These are phyloP conservation scores for Gyrodon lividus DNA, from an alignment of 768 basidiomycete species.

Conservation along the genomic window DNA sequence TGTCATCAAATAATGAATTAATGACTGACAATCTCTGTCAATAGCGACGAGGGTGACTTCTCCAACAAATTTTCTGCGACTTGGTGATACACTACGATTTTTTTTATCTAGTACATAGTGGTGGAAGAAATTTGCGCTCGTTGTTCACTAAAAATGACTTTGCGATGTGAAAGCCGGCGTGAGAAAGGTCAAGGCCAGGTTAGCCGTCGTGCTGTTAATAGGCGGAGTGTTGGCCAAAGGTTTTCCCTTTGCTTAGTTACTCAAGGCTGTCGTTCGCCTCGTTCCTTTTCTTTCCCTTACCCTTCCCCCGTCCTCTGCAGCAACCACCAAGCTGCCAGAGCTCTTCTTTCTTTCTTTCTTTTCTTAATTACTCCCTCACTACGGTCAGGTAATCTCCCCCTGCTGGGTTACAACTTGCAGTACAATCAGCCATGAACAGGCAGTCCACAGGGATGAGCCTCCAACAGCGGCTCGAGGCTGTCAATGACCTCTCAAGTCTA, in stretches of 20 bases:
- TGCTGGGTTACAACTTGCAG: neutral
- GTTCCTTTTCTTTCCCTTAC: conserved; percentile 15
- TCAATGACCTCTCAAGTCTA: conserved; percentile 67
- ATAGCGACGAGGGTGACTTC: too few species aligned
- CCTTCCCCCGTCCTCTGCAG: conserved; percentile 9
- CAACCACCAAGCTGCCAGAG: conserved; percentile 2
- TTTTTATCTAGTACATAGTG: too few species aligned
- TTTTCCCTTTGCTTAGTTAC: conserved; percentile 20
- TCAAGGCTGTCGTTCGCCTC: conserved; percentile 16
- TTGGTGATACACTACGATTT: too few species aligned
- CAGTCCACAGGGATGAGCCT: conserved; percentile 45
- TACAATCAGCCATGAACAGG: conserved; percentile 34
- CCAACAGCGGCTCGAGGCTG: conserved; percentile 72
- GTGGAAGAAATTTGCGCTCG: too few species aligned
- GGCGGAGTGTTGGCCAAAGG: neutral
- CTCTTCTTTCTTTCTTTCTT: conserved; percentile 2
- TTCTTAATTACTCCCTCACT: neutral
- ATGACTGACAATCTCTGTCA: too few species aligned
- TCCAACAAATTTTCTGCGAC: too few species aligned
- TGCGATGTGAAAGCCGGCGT: conserved; percentile 18
- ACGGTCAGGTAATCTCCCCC: neutral
- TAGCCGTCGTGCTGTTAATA: conserved; percentile 25
- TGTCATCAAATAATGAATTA: too few species aligned
- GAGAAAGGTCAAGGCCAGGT: conserved; percentile 21
- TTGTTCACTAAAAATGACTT: conserved; percentile 3